Conservation (phyloP, 345 rosid genomes). For the Turritis glabra region DNA sequence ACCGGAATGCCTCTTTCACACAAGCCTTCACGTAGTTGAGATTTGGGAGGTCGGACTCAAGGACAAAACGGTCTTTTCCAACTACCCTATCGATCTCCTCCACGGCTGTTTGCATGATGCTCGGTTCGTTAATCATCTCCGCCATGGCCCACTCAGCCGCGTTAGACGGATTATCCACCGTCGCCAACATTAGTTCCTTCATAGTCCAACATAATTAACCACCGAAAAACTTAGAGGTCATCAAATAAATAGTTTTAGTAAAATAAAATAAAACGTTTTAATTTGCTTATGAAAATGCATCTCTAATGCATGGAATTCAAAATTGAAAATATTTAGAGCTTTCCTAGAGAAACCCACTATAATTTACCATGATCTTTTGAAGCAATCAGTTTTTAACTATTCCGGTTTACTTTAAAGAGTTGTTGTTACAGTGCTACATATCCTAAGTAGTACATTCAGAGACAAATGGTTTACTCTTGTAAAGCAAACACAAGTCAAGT, state of each 20-base stretch:
- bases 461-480: background rate
- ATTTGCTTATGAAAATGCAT: background rate
- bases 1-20: conserved; percentile 51
- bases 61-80: conserved; percentile 51
- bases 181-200: conserved; percentile 56
- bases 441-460: background rate
- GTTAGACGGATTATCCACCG: conserved; percentile 62
- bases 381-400: too few relatives aligned
- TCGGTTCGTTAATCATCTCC: conserved; percentile 56
- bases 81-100: conserved; percentile 51
- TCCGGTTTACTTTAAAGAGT: too few relatives aligned
- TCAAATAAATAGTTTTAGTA: background rate
- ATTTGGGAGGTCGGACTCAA: conserved; percentile 48
- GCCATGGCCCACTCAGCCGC: conserved; percentile 59
- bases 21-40: conserved; percentile 58
- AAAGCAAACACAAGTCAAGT: too few relatives aligned
- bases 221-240: background rate
- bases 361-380: too few relatives aligned
- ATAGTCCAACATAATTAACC: background rate
- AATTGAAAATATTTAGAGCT: background rate
- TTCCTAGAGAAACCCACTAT: too few relatives aligned
- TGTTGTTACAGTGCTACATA: too few relatives aligned
- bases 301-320: background rate
- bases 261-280: background rate
- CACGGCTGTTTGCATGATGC: conserved; percentile 42